Base-by-base conservation (phyloP, 169 alveolate genomes). In the Plasmodium blacklocki region DNA sequence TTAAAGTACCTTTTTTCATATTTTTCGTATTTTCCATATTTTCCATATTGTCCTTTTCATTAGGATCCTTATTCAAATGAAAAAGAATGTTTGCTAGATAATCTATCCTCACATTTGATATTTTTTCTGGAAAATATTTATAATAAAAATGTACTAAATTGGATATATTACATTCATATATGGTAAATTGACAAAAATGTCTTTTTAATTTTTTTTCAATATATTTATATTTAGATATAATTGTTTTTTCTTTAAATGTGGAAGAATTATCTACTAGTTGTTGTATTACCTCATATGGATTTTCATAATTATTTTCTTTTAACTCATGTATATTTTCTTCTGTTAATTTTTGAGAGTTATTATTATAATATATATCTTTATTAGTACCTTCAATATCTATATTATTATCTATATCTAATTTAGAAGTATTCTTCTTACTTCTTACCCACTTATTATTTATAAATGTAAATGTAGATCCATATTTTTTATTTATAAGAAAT, bases 151-250 rank as follows among this genome's bases (percentile, higher is more conserved):
- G 67, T 2, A 45, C 18, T 29, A 80, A 19, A 26, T 80, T 80
- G 1, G 68, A 19, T 19, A 80, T 68, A 21, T 21, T 68, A 67
- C 90, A 80, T 52, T 80, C 90, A 32, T 80, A 80, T 1, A 80
- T 83, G 5, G 90, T 80, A 56, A 80, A 80, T 58, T 80, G 90
- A 18, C 90, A 80, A 5, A 80, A 68, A 26, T 80, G 90, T 21
- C 90, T 80, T 32, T 80, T 80, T 29, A 80, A n/a, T 58, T 80
- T 80, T 43, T 80, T 80, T 23, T 80, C 71, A 0, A 80, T 63
- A 68, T 80, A 80, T 63, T 80, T 80, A 58, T 68, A 80, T 39
- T 80, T 68, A 2, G 90, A 80, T 5, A 80, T 80, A 1, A 80
- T 54, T 0, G 90, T 80, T 80, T 80, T 80, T n/a, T 68, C 74